These are phyloP conservation scores for Bodo saltans DNA, from an alignment of 78 protist species.

Conservation along the genomic window DNA sequence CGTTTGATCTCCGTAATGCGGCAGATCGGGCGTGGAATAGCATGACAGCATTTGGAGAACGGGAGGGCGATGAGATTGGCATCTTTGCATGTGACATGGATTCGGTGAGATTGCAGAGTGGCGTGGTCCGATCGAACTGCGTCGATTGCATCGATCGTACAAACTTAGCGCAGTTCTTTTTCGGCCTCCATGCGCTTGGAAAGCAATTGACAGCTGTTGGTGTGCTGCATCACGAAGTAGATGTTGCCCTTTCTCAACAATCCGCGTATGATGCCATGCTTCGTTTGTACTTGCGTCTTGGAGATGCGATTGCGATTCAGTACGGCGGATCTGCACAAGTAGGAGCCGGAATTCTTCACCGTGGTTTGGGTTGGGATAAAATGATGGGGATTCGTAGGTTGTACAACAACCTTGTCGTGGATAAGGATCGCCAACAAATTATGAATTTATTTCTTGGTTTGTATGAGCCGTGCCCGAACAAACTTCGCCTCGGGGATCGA, in stretches of 20 bases:
- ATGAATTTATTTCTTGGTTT: constrained; percentile 83
- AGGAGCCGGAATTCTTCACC: constrained; percentile 63
- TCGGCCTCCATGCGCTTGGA: constrained; percentile 76
- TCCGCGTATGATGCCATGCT: constrained; percentile 39
- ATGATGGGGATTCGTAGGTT: constrained; percentile 57
- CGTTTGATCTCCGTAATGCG: constrained; percentile 21
- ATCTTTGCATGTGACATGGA: constrained; percentile 13
- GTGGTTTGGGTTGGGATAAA: constrained; percentile 63
- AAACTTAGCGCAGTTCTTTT: constrained; percentile 83
- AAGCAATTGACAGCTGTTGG: constrained; percentile 44
- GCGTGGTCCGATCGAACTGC: constrained; percentile 91
- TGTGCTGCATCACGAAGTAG: neutral
- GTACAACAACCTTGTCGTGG: constrained; percentile 75
- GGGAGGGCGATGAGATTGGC: neutral
- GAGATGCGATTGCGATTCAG: constrained; percentile 88
- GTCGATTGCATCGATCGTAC: constrained; percentile 98
- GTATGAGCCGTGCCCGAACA: constrained; percentile 61
- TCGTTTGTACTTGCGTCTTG: constrained; percentile 73
- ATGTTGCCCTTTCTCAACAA: neutral
- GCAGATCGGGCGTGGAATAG: neutral
- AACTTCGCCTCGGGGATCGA: no score
- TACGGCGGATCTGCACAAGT: constrained; percentile 69
- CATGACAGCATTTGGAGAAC: constrained; percentile 9
- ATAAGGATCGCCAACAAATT: constrained; percentile 75
- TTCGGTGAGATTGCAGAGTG: constrained; percentile 57